Evolutionary conservation across 805 yeast species (phyloP), one percentile per base, ranked within the genome.

Genomic region (Lachancea lanzarotensis): DNA sequence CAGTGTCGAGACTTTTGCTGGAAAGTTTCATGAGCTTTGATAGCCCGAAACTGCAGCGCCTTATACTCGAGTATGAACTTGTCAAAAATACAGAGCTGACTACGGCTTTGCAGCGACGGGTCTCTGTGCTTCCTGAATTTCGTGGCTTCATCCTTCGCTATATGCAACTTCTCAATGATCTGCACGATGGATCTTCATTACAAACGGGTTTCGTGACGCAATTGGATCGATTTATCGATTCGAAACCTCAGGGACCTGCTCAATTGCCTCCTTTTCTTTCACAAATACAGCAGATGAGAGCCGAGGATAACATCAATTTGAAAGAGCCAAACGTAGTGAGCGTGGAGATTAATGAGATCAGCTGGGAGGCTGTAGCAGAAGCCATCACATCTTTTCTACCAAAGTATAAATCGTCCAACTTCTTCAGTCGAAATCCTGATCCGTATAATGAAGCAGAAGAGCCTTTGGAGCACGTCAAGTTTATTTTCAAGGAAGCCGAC

Each of bases 31-130:
- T 65, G 7, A 73, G 72, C 53, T 71, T 82, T 41, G 72, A 70
- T 4, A 68, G 73, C 25, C 58, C 63, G 8, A 69, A 78, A 45
- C 60, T 84, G 22, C 71, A 81, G 6, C 67, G 87, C 32, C 71
- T 71, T 48, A 63, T 79, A 1, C 60, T 82, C 26, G 95, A 86
- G 54, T 78, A 79, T 54, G 76, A 76, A 42, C 49, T 79, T 2
- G 67, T 74, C 3, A 72, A 74, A 25, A 63, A 60, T 2, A 40
- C 45, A 9, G 50, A 41, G 16, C 29, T 20, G 6, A 33, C 33
- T 8, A 29, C 31, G 6, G 19, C 36, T 5, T 13, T 44, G 13
- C 6, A 9, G 11, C 47, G 51, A 18, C 45, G 40, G 17, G 42
- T 30, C 20, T 45, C 44, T 2, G 45, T 71, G 2, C 54, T 71